Evolutionary conservation across 352 stramenopile genomes (phyloP).

Genomic region (Phytophthora pluvialis): DNA sequence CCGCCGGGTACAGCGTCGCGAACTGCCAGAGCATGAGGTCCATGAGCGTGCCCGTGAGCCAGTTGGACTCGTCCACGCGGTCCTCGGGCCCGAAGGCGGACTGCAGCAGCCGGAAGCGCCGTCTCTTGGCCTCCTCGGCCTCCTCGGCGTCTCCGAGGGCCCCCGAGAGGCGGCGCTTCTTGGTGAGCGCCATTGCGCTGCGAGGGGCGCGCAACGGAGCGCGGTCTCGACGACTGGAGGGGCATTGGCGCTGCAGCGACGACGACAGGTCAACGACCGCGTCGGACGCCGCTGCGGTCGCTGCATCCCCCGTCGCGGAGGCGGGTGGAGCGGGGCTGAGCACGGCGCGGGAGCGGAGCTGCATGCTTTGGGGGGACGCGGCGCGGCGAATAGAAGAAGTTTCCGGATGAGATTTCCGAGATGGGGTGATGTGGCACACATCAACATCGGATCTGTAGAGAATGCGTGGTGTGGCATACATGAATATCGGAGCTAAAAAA

Average conservation of each 20-base stretch:
- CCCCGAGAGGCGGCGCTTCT: constrained; percentile 21
- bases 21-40: constrained; percentile 87
- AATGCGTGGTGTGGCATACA: too few relatives aligned
- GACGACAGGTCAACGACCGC: not conserved
- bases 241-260: constrained; percentile 5
- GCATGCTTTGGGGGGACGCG: constrained; percentile 13
- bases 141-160: constrained; percentile 14
- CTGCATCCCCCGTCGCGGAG: too few relatives aligned
- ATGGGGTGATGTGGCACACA: constrained; percentile 13
- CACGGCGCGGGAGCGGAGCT: constrained; percentile 22
- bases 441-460: not conserved
- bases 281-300: too few relatives aligned
- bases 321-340: not conserved
- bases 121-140: constrained; percentile 25
- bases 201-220: constrained; percentile 10
- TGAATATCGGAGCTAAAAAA: too few relatives aligned
- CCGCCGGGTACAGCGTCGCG: constrained; percentile 65
- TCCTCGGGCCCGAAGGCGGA: constrained; percentile 65
- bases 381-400: not conserved
- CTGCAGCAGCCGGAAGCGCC: constrained; percentile 47
- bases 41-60: constrained; percentile 87
- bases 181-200: constrained; percentile 4
- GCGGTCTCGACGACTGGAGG: constrained; percentile 15
- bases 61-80: constrained; percentile 76
- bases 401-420: constrained; percentile 13